A percentile compares a stretch with the other conserved stretches of the same genome.
These are phyloP conservation scores for Scalesia atractyloides DNA, from an alignment of 129 eudicot genomes.

Conservation along the genomic window DNA sequence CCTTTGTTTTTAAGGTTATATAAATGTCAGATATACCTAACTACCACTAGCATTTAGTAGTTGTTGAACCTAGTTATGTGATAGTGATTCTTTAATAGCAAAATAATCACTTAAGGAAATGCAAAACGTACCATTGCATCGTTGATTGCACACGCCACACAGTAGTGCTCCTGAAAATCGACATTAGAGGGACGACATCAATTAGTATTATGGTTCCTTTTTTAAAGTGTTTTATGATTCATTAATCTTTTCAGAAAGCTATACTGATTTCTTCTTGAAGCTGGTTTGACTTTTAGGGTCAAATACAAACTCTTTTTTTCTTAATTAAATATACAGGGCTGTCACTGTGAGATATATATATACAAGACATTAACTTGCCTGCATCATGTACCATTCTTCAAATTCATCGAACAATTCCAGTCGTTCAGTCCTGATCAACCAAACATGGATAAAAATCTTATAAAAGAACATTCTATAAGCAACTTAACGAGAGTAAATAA, in stretches of 20 bases:
- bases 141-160: constrained; percentile 81
- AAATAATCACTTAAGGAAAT: background rate
- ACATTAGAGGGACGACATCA: constrained; percentile 3
- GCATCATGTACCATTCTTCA: constrained; percentile 99
- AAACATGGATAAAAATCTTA: constrained; percentile 23
- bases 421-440: constrained; percentile 76
- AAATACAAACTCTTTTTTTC: constrained; percentile 4
- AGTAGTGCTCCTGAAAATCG: constrained; percentile 90
- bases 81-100: background rate
- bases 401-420: constrained; percentile 97
- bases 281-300: constrained; percentile 8
- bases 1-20: no score
- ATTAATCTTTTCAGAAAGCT: background rate
- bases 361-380: constrained; percentile 64
- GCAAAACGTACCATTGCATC: constrained; percentile 70
- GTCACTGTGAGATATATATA: background rate
- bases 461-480: constrained; percentile 9
- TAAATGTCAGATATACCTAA: background rate
- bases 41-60: background rate
- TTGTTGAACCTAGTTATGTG: background rate
- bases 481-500: background rate
- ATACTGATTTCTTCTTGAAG: background rate
- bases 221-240: background rate
- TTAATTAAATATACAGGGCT: background rate
- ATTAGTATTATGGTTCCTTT: constrained; percentile 1